phyloP scores from a whole-genome alignment of 371 early-diverging fungal species.

The Phascolomyces articulosus region DNA sequence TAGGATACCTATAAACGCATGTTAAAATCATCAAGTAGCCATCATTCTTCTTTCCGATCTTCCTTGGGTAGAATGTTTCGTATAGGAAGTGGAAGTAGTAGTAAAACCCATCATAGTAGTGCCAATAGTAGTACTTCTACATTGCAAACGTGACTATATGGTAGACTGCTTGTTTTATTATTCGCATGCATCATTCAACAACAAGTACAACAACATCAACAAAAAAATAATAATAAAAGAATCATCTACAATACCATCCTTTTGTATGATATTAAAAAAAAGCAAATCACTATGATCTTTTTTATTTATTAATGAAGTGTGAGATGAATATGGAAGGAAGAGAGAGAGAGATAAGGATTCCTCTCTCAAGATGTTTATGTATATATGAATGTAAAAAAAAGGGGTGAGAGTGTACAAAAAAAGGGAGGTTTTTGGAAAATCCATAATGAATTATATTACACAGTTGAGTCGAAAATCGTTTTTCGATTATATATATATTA shows the following conservation, averaged over 20 bases:
- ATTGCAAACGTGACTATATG: slow-evolving; percentile 22
- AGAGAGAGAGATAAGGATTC: too few species aligned
- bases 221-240: not conserved
- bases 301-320: too few species aligned
- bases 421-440: too few species aligned
- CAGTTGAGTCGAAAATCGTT: too few species aligned
- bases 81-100: slow-evolving; percentile 28
- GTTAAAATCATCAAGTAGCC: slow-evolving; percentile 35
- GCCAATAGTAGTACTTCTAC: slow-evolving; percentile 7
- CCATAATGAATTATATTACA: too few species aligned
- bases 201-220: not conserved
- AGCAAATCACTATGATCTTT: too few species aligned
- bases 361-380: too few species aligned
- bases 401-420: too few species aligned
- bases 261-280: not conserved
- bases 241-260: not conserved
- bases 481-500: too few species aligned
- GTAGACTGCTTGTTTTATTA: slow-evolving; percentile 5
- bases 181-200: too few species aligned
- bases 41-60: slow-evolving; percentile 34
- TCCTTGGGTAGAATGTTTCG: slow-evolving; percentile 46
- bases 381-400: not conserved
- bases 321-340: too few species aligned
- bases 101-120: not conserved
- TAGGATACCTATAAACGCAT: slow-evolving; percentile 48